Evolutionary conservation across 768 basidiomycete species (phyloP), one percentile per base, ranked within the genome.

Genomic region (Leccinum rimulosum): DNA sequence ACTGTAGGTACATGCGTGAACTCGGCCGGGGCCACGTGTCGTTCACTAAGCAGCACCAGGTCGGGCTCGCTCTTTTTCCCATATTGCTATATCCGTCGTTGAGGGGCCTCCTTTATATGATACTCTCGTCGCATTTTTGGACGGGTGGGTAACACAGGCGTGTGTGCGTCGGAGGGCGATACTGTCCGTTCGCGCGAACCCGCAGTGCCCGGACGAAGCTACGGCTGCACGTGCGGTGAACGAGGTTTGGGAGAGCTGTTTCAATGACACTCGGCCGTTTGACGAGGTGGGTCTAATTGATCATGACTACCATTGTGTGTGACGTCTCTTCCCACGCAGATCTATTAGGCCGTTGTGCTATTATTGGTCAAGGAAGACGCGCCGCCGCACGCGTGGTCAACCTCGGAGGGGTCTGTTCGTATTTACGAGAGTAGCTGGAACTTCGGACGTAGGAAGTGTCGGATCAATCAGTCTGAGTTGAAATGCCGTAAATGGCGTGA

Each of bases 211-310:
- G 1, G 84, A 88, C 67, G 73, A 79, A 40, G 90, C 80, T 6
- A 78, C 89, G 27, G 96, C 95, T 12, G 93, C 95, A 71, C 82
- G 83, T 58, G 94, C 87, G 1, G 95, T 98, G 50, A 97, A 98
- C 64, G 92, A 97, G 71, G 96, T 96, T 35, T 99, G 92, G 90
- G 94, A 94, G 68, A 94, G 92, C 65, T 99, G 96, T 73, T 95
- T 92, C 74, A 87, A 83, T 38, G 97, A 98, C 71, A 98, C 95
- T 6, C 77, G 96, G 62, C 96, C 97, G 9, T 99, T 98, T 72
- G 97, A 99, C 72, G 95, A 98, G 88, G 93, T 93, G 66, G 56
- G 70, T 61, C 12, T 43, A 1, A n/a, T n/a, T n/a, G n/a, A n/a
- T n/a, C n/a, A n/a, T n/a, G n/a, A n/a, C n/a, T n/a, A n/a, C n/a